Conservation (phyloP, 2,329 filamentous ascomycete genomes). For the Coniella vitis region DNA sequence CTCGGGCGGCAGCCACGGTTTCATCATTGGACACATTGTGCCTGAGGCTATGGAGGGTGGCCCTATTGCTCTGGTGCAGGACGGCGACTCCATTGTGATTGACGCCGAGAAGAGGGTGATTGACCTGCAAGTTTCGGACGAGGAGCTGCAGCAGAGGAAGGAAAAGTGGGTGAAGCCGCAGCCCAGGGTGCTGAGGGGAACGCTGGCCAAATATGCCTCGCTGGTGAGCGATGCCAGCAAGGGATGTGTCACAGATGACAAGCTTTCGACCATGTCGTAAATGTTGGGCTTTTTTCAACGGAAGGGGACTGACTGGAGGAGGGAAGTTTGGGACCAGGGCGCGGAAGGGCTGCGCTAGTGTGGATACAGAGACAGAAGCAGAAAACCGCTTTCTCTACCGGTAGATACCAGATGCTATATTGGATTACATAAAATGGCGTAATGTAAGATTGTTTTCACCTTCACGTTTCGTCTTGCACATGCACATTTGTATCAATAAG, state of each 20-base stretch:
- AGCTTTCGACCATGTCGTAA: slow-evolving; percentile 17
- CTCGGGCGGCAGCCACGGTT: slow-evolving; percentile 76
- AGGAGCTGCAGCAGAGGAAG: slow-evolving; percentile 53
- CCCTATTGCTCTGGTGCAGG: slow-evolving; percentile 73
- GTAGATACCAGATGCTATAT: slow-evolving; percentile 13
- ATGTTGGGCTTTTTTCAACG: background rate
- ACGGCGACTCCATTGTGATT: slow-evolving; percentile 76
- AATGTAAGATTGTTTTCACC: slow-evolving; percentile 9
- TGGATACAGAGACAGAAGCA: too few species aligned
- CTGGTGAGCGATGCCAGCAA: slow-evolving; percentile 52
- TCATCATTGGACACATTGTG: slow-evolving; percentile 82
- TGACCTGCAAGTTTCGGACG: slow-evolving; percentile 59
- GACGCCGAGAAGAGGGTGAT: slow-evolving; percentile 69
- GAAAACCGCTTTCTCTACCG: background rate
- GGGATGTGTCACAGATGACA: slow-evolving; percentile 51
- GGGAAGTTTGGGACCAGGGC: background rate
- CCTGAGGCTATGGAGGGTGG: slow-evolving; percentile 82
- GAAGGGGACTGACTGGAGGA: background rate
- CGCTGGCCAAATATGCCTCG: slow-evolving; percentile 62
- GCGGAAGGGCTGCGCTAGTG: too few species aligned
- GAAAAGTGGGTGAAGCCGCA: slow-evolving; percentile 57
- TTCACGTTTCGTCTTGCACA: background rate
- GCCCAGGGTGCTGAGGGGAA: slow-evolving; percentile 54
- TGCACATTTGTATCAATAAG: too few species aligned
- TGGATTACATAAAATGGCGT: slow-evolving; percentile 12